phyloP scores from a whole-genome alignment of 2,329 filamentous ascomycete genomes.

The Bipolaris cookei region DNA sequence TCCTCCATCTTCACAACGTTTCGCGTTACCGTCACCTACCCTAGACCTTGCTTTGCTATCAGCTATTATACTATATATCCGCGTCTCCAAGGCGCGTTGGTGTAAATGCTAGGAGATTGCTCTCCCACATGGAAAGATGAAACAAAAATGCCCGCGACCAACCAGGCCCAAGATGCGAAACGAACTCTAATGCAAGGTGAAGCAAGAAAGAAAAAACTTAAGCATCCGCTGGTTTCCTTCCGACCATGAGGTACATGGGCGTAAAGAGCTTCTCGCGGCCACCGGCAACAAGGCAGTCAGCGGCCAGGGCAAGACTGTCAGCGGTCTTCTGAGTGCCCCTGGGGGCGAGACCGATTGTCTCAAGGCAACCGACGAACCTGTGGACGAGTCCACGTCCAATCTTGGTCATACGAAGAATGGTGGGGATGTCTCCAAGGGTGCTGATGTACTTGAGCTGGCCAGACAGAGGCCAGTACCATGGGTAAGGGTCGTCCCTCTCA shows the following conservation, averaged over 20 bases:
- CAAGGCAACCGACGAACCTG: slow-evolving; percentile 75
- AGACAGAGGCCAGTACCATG: slow-evolving; percentile 93
- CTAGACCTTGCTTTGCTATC: slow-evolving; percentile 20
- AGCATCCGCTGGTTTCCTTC: slow-evolving; percentile 72
- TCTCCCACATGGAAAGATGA: slow-evolving; percentile 16
- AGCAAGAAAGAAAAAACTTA: slow-evolving; percentile 25
- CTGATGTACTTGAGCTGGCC: slow-evolving; percentile 85
- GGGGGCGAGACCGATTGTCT: slow-evolving; percentile 77
- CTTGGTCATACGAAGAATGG: slow-evolving; percentile 87
- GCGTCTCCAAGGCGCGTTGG: slow-evolving; percentile 23
- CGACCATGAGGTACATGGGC: slow-evolving; percentile 97
- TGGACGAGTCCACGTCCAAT: slow-evolving; percentile 78
- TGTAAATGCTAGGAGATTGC: slow-evolving; percentile 24
- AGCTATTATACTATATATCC: slow-evolving; percentile 40
- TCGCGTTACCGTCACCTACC: slow-evolving; percentile 34
- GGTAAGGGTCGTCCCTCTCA: slow-evolving; percentile 72
- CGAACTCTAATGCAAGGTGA: slow-evolving; percentile 28
- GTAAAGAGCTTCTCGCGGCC: slow-evolving; percentile 92
- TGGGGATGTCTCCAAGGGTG: slow-evolving; percentile 78
- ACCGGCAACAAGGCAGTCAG: slow-evolving; percentile 85
- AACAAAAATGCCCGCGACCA: slow-evolving; percentile 26
- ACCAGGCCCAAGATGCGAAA: slow-evolving; percentile 18
- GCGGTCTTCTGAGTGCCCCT: slow-evolving; percentile 92
- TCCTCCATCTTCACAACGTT: slow-evolving; percentile 11
- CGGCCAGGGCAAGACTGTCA: slow-evolving; percentile 81